A percentile compares a stretch with the other conserved stretches of the same genome.
These are phyloP conservation scores for Ustilago lituana DNA, from an alignment of 1,284 basidiomycete species.

Conservation along the genomic window DNA sequence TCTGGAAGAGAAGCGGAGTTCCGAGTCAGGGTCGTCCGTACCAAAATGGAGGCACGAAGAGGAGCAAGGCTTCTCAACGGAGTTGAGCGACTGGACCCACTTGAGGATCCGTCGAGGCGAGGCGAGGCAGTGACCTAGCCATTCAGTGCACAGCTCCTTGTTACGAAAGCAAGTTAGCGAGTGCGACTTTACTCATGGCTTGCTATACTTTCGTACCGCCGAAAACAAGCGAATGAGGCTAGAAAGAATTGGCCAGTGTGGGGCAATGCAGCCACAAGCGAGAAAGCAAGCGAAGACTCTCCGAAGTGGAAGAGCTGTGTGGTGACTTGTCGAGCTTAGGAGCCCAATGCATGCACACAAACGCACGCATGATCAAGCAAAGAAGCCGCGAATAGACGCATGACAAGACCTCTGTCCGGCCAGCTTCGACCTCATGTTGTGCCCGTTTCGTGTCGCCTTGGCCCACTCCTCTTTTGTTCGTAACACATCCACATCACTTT, in stretches of 20 bases:
- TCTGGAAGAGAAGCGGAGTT: conserved; percentile 6
- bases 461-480: no score
- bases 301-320: neutral
- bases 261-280: conserved; percentile 1
- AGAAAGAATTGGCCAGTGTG: neutral
- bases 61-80: neutral
- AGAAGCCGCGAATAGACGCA: neutral
- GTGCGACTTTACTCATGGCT: no score
- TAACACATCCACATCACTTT: no score
- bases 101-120: no score
- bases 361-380: conserved; percentile 7
- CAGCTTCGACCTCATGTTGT: conserved; percentile 6
- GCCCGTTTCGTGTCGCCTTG: no score
- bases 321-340: neutral
- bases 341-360: neutral
- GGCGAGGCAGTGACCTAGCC: no score
- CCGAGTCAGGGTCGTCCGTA: neutral
- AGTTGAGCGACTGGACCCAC: conserved; percentile 9
- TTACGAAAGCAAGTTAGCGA: no score
- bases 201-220: no score
- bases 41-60: neutral
- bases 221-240: no score
- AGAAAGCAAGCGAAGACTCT: neutral
- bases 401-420: conserved; percentile 2
- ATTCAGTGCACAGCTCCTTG: no score